Base-by-base conservation (phyloP, 2,329 filamentous ascomycete species). In the Trichoderma atroviride region DNA sequence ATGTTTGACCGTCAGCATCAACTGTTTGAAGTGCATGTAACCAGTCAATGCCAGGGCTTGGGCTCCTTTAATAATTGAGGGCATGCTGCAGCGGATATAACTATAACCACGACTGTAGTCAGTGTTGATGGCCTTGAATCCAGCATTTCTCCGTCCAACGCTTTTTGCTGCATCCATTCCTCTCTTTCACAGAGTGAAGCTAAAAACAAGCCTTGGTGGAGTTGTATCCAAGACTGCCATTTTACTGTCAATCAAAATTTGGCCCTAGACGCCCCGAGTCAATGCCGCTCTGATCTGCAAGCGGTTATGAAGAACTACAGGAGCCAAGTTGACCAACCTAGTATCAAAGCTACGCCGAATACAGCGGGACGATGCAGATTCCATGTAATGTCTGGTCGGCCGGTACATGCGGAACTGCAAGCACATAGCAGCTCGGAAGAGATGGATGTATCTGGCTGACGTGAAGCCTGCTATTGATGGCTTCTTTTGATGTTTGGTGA, bases 221-320 rank as follows among this genome's bases (percentile, higher is more conserved):
- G 58, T 40, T 31, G 6, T 50, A 19, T n/a, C 40, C 16, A 40
- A 40, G 40, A 27, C 4, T 53, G 22, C 22, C 22, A 27, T 16
- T 19, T 31, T 31, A 27, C 40, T 2, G 62, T 47, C 52, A 40
- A 66, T 58, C 37, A 58, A 43, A 66, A 58, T 57, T 55, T 64
- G 47, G 10, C 58, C 14, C 40, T 27, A 27, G 52, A 19, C 29
- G 61, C 61, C n/a, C 61, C 47, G 43, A 35, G 40, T 50, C 56
- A 29, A 64, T 55, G 19, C 61, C 47, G 47, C 31, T 43, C 40
- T 58, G 56, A 37, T 52, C 60, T 62, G 22, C 27, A 31, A n/a
- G 47, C 22, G 22, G 22, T 31, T 53, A 31, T 37, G 52, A 43
- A 65, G 52, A 65, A 37, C 53, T 50, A 19, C 63, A 33, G 13